Evolutionary conservation across 306 rosid species (phyloP).

Genomic region (Medicago ruthenica): DNA sequence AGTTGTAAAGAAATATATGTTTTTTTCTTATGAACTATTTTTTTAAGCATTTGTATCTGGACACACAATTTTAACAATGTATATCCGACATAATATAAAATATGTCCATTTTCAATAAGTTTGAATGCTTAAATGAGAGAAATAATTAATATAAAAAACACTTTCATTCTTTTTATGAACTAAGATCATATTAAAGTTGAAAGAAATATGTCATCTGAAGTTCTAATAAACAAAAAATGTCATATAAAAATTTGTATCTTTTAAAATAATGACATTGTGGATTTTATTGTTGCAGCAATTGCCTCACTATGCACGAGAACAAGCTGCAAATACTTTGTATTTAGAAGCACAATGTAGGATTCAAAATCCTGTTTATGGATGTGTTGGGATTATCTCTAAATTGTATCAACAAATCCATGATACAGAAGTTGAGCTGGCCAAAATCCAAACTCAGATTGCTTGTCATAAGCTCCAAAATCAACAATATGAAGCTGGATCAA

Average conservation of each 20-base stretch:
- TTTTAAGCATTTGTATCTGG: no score
- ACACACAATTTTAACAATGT: no score
- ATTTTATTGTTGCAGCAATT: conserved; percentile 51
- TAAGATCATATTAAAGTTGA: no score
- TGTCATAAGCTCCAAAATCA: conserved; percentile 38
- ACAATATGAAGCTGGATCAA: conserved; percentile 31
- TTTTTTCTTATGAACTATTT: background rate
- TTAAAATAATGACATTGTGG: background rate
- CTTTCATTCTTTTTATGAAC: background rate
- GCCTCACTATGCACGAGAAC: conserved; percentile 52
- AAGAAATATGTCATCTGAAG: no score
- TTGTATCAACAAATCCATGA: conserved; percentile 56
- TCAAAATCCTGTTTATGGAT: conserved; percentile 75
- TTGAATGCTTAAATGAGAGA: no score
- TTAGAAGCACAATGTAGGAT: conserved; percentile 68
- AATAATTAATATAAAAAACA: no score
- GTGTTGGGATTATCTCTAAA: conserved; percentile 63
- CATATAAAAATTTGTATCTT: background rate
- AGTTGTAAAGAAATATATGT: background rate
- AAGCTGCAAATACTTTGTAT: conserved; percentile 61
- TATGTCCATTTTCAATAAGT: no score
- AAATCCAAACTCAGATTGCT: conserved; percentile 60
- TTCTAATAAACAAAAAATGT: no score
- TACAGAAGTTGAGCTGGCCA: conserved; percentile 56
- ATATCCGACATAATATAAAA: no score